Percentiles rank a stretch among this genome's conserved stretches.
phyloP scores from a whole-genome alignment of 306 rosid species.

The Gastrolobium bilobum region DNA sequence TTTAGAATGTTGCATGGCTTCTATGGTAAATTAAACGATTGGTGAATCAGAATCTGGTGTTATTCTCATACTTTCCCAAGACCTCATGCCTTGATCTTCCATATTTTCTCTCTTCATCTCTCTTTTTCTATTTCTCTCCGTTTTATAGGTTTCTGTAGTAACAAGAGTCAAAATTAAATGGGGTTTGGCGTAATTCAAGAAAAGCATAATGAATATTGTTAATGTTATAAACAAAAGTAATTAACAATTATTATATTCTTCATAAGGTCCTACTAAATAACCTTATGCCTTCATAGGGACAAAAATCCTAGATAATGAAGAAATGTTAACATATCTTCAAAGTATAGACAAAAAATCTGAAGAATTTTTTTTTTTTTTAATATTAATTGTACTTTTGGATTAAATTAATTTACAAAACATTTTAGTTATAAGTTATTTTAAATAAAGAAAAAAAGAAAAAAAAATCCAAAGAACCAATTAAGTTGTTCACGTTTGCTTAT shows the following conservation, averaged over 20 bases:
- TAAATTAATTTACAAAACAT: not conserved
- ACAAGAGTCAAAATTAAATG: not conserved
- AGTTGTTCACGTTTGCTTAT: conserved; percentile 50
- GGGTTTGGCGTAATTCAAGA: conserved; percentile 4
- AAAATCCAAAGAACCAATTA: too few species aligned
- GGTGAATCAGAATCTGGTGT: too few species aligned
- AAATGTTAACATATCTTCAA: conserved; percentile 29
- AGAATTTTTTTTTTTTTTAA: not conserved
- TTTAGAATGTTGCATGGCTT: too few species aligned
- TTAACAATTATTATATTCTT: not conserved
- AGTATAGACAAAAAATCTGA: conserved; percentile 12
- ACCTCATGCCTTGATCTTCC: too few species aligned
- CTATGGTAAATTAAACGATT: too few species aligned
- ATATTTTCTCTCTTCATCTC: too few species aligned
- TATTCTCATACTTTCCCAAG: too few species aligned
- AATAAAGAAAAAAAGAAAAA: too few species aligned
- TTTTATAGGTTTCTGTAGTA: conserved; percentile 3
- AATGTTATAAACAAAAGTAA: not conserved
- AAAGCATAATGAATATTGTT: conserved; percentile 5
- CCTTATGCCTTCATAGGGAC: not conserved
- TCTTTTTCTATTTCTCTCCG: not conserved
- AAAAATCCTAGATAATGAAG: not conserved
- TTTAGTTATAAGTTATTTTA: too few species aligned
- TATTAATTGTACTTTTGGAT: conserved; percentile 13
- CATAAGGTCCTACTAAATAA: not conserved